Evolutionary conservation across 2,329 filamentous ascomycete species (phyloP).

Genomic region (Fusarium sp.): DNA sequence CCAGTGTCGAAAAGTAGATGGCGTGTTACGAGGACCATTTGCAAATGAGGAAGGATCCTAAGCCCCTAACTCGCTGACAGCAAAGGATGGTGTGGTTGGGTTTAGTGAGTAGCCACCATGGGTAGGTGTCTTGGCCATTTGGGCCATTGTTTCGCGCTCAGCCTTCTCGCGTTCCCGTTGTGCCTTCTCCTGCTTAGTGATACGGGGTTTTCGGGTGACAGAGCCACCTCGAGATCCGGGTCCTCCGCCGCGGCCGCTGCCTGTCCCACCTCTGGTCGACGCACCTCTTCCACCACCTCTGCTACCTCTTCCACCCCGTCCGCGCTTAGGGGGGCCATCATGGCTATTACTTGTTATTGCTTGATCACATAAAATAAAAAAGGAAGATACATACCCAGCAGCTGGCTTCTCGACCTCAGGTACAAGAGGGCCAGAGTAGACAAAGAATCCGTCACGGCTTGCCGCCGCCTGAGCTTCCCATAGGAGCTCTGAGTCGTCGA

Average conservation of each 20-base stretch:
- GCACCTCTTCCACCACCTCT: conserved; percentile 69
- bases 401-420: conserved; percentile 83
- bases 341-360: conserved; percentile 63
- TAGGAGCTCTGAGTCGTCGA: conserved; percentile 92
- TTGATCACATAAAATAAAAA: background rate
- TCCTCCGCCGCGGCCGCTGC: conserved; percentile 59
- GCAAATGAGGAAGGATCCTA: conserved; percentile 16
- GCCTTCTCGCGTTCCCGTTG: conserved; percentile 84
- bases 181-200: conserved; percentile 86
- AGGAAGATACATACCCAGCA: conserved; percentile 56
- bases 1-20: background rate
- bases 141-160: conserved; percentile 69
- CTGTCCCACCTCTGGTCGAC: conserved; percentile 64
- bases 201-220: conserved; percentile 81
- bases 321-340: conserved; percentile 78
- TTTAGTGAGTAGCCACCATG: conserved; percentile 51
- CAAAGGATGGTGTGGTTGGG: conserved; percentile 50
- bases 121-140: conserved; percentile 51
- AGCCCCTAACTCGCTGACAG: conserved; percentile 51
- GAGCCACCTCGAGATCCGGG: conserved; percentile 80
- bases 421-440: conserved; percentile 92
- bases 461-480: conserved; percentile 97
- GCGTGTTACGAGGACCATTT: background rate
- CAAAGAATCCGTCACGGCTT: conserved; percentile 96
- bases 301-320: conserved; percentile 62